Base-by-base conservation (phyloP, 257 asterid species). In the Scutellaria barbata region DNA sequence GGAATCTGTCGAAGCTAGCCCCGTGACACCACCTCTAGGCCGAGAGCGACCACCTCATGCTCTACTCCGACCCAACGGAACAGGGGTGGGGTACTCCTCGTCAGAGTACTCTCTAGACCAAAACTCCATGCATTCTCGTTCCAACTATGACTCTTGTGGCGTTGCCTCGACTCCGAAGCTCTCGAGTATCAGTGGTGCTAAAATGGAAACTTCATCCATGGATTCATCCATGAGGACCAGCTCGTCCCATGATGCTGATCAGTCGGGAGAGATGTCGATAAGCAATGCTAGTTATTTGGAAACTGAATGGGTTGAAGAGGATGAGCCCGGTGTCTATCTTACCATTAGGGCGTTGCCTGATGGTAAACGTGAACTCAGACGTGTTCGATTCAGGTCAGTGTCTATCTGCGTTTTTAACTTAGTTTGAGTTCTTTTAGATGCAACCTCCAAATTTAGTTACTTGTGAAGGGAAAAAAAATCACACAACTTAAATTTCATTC, bases 301-400 rank as follows among this genome's bases (percentile, higher is more conserved):
- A 47, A 86, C 75, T 1, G 98, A 93, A 67, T 90, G 97, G 97
- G 89, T 89, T 12, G 98, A 93, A 65, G 90, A 93, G 79, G 98
- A 93, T 14, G 96, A 90, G 72, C 88, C 96, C 8, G 98, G 96
- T 5, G 98, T 93, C 67, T 89, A 94, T 71, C 82, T 94, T 74
- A 94, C 98, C 50, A 86, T 94, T 76, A 80, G 87, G 78, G 87
- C 96, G 20, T 73, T 87, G 81, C 85, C 96, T 10, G 84, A 89
- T 30, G 97, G 98, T 11, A 82, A 79, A 68, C 77, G 90, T 67
- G 99, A 94, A 78, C 95, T 94, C 80, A 80, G 78, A 73, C 96
- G 98, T 8, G 98, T 94, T 63, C 76, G 99, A 77, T 91, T 94
- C 96, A 91, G 96, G 98, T 93, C 16, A 71, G 81, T 62, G 61